Evolutionary conservation across 164 flowering plant species (phyloP).

Genomic region (Tetracentron sinense): DNA sequence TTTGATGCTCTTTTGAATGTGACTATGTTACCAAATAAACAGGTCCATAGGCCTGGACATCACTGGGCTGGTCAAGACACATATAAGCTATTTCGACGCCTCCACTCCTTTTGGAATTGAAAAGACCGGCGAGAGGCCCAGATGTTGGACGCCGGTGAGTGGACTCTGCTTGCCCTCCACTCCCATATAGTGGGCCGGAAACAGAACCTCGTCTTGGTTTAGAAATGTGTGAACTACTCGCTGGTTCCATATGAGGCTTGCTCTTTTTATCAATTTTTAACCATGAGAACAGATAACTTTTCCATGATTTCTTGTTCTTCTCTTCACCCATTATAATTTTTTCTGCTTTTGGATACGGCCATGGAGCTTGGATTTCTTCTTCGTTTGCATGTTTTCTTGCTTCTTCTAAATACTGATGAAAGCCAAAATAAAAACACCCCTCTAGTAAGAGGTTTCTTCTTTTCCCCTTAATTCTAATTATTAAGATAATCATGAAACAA

Average conservation of each 20-base stretch:
- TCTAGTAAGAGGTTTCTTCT: neutral
- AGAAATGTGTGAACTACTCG: slow-evolving; percentile 5
- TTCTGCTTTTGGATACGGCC: neutral
- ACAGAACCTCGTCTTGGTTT: slow-evolving; percentile 21
- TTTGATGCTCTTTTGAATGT: no score
- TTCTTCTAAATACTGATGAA: slow-evolving; percentile 51
- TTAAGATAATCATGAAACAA: neutral
- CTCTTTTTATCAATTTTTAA: slow-evolving; percentile 38
- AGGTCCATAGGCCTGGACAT: slow-evolving; percentile 42
- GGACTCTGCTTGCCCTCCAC: slow-evolving; percentile 4
- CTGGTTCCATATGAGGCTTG: slow-evolving; percentile 11
- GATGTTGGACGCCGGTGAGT: slow-evolving; percentile 27
- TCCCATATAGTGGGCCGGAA: slow-evolving; percentile 42
- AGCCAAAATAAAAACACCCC: neutral
- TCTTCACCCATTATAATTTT: slow-evolving; percentile 11
- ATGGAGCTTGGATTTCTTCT: slow-evolving; percentile 5
- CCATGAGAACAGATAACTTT: slow-evolving; percentile 42
- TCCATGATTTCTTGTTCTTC: slow-evolving; percentile 50
- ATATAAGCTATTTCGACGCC: slow-evolving; percentile 36
- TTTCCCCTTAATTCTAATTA: neutral
- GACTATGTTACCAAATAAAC: slow-evolving; percentile 47
- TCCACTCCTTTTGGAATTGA: slow-evolving; percentile 22
- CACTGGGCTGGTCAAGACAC: slow-evolving; percentile 30
- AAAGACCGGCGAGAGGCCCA: slow-evolving; percentile 38
- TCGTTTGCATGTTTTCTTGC: slow-evolving; percentile 32